Evolutionary conservation across 768 basidiomycete genomes (phyloP), one percentile per base, ranked within the genome.

Genomic region (Boletus rufocinnamomeus): DNA sequence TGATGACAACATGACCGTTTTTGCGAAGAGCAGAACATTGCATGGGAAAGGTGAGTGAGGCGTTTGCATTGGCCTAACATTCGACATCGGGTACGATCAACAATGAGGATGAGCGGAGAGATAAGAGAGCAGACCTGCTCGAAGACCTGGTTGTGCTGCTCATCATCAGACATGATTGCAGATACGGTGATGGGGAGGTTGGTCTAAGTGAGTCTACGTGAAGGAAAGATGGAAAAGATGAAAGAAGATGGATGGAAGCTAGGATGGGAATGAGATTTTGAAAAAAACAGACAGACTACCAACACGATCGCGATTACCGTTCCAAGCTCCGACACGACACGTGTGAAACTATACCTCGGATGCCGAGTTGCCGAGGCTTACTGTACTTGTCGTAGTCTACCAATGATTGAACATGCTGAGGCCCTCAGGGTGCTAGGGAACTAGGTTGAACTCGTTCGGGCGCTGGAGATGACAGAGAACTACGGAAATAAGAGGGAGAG

Each of bases 21-120:
- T 90, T 91, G 75, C 88, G 89, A 65, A 98, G 89, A 69, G 94
- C 95, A 75, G 96, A 98, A 81, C 97, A 98, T 82, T 93, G 91
- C 87, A 85, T 90, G 66, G 91, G 91, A 79, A 72, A 91, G 71
- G 91, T 92, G 74, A 76, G 66, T 61, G 91, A 92, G 70, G 91
- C 90, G 63, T 87, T 88, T 60, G 91, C 83, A 72, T 66, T 80
- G 68, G 84, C 85, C 89, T 91, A 64, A 28, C 62, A 38, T 59
- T 55, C 46, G 57, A 41, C 40, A 67, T 67, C 65, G 58, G 45
- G 46, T 58, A 32, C 30, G 62, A 62, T 68, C 60, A 67, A 50
- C 41, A 27, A 3, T 5, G 27, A 51, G 34, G 61, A 62, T 54
- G 53, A 40, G 27, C 48, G 43, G 55, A 45, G 34, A 51, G 52